Evolutionary conservation across 352 stramenopile genomes (phyloP).

Genomic region (Pythium grandisporangium): DNA sequence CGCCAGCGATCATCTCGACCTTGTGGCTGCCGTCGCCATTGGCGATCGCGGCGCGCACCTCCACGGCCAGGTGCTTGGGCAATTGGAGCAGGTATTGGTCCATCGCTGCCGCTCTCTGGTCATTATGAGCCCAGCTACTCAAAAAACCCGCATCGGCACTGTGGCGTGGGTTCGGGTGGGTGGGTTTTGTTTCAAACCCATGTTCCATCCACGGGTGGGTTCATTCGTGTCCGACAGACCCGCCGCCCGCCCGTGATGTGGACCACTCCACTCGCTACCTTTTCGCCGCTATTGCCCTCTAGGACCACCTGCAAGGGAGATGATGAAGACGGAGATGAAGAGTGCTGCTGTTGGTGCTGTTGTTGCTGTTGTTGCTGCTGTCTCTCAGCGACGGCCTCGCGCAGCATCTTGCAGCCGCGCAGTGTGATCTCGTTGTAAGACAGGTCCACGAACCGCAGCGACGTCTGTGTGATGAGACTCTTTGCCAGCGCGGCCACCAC

Average conservation of each 20-base stretch:
- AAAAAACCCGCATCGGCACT: too few relatives aligned
- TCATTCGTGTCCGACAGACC: too few relatives aligned
- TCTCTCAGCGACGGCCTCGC: conserved; percentile 22
- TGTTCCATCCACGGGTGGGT: too few relatives aligned
- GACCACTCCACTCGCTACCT: conserved; percentile 18
- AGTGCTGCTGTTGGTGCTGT: too few relatives aligned
- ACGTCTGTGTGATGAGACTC: conserved; percentile 26
- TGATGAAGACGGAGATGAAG: too few relatives aligned
- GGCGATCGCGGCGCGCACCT: conserved; percentile 59
- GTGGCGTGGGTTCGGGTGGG: too few relatives aligned
- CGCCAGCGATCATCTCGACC: conserved; percentile 70
- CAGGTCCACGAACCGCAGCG: conserved; percentile 42
- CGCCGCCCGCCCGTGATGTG: conserved; percentile 20
- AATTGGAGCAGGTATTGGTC: conserved; percentile 85
- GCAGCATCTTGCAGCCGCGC: conserved; percentile 58
- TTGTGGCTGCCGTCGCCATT: conserved; percentile 45
- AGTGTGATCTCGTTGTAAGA: conserved; percentile 77
- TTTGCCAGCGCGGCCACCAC: conserved; percentile 38
- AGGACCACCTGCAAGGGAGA: conserved; percentile 22
- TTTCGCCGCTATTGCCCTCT: conserved; percentile 39
- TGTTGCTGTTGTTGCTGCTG: neutral
- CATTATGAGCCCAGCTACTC: too few relatives aligned
- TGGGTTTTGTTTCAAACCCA: too few relatives aligned
- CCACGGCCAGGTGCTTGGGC: conserved; percentile 67
- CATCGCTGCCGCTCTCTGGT: too few relatives aligned